phyloP scores from a whole-genome alignment of 78 protist species.

The Protostelium mycophagum region DNA sequence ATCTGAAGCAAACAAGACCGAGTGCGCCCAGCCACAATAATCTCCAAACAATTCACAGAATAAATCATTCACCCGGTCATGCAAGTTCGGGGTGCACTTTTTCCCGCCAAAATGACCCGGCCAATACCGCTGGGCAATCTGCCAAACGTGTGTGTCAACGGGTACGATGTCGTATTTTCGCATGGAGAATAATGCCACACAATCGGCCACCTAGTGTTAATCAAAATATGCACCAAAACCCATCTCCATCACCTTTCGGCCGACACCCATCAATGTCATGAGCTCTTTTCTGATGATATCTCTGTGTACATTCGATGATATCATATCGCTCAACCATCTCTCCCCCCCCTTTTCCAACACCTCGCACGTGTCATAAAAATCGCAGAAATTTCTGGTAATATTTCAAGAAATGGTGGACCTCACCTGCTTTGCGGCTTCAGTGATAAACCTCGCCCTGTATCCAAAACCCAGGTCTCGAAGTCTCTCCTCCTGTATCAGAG shows the following conservation, averaged over 20 bases:
- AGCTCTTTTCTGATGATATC: conserved; percentile 5
- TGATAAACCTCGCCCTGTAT: conserved; percentile 73
- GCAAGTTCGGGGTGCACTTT: conserved; percentile 29
- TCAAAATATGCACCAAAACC: background rate
- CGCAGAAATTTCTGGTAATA: background rate
- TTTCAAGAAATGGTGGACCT: background rate
- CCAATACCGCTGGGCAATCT: conserved; percentile 46
- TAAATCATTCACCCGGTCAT: conserved; percentile 16
- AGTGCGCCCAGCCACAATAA: conserved; percentile 57
- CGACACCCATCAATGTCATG: conserved; percentile 45
- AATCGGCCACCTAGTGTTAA: conserved; percentile 80
- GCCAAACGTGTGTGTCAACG: conserved; percentile 79
- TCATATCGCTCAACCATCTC: conserved; percentile 21
- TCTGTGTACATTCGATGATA: conserved; percentile 6
- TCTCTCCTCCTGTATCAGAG: conserved; percentile 21
- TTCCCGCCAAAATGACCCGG: conserved; percentile 17
- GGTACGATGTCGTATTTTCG: conserved; percentile 62
- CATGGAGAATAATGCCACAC: conserved; percentile 77
- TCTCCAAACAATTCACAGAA: conserved; percentile 34
- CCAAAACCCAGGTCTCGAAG: conserved; percentile 82
- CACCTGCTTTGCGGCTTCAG: conserved; percentile 30
- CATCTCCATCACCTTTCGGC: conserved; percentile 14
- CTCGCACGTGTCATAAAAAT: background rate
- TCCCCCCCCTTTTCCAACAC: conserved; percentile 34
- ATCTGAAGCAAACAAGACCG: conserved; percentile 43